Base-by-base conservation (phyloP, 768 basidiomycete genomes). In the Serendipita indica region DNA sequence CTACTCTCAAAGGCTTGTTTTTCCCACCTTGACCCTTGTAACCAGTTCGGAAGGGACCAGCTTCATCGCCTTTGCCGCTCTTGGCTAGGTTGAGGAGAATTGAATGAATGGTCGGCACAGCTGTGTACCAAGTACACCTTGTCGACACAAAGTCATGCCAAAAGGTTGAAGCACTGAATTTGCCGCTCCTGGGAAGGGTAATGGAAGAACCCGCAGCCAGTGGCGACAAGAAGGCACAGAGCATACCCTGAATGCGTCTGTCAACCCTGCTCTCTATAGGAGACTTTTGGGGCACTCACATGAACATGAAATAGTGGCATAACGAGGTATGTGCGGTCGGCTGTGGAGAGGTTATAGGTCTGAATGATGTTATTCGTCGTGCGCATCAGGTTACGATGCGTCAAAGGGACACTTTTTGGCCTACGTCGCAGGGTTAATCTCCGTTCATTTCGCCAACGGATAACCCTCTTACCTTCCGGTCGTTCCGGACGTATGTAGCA, bases 301-400 rank as follows among this genome's bases (percentile, higher is more conserved):
- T 80, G 79, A 37, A 81, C 78, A 62, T 79, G 78, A 69, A 80
- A 80, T 22, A 78, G 70, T 39, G 79, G 79, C 80, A 77, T 78
- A 71, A 77, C 70, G 30, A 71, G 67, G 62, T 69, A 68, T 7
- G 65, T 67, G 3, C 65, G 52, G 45, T 71, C 70, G 6, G 57
- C 25, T 1, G 66, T 60, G 13, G 68, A 64, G 32, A 71, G 67
- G 16, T 65, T 63, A 61, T 71, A 71, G 4, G 69, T 70, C 20
- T 66, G 58, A 41, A 67, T 58, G 58, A 71, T 68, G 59, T 71
- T 71, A 12, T 58, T 41, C 33, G 69, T 65, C 0, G 70, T 70
- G 0, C 67, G 66, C 49, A 69, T 35, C 7, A 71, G 63, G 63
- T 71, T 71, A 34, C 66, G 62, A 56, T 71, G 70, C 27, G 67